phyloP scores from a whole-genome alignment of 345 rosid genomes.

The Lumnitzera racemosa region DNA sequence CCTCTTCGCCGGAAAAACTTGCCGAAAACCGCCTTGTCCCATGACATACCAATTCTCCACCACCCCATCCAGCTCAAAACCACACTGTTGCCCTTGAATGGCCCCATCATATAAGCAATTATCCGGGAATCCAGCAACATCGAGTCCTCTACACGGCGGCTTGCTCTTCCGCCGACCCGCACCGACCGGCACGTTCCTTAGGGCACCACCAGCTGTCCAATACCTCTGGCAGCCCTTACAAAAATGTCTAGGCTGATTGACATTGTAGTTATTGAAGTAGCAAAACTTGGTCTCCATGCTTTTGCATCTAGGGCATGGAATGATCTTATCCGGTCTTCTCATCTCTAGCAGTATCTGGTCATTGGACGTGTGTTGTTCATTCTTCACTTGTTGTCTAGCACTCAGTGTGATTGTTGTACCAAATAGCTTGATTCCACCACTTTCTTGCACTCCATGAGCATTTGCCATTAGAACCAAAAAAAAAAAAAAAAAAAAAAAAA shows the following conservation, averaged over 20 bases:
- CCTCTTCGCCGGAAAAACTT: constrained; percentile 55
- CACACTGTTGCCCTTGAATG: constrained; percentile 31
- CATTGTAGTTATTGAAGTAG: constrained; percentile 96
- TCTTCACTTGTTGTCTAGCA: not conserved
- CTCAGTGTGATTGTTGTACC: constrained; percentile 61
- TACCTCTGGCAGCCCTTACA: constrained; percentile 97
- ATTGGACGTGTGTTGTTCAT: not conserved
- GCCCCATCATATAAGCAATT: constrained; percentile 30
- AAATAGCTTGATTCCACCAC: constrained; percentile 75
- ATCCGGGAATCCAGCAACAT: constrained; percentile 18
- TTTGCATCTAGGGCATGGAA: constrained; percentile 91
- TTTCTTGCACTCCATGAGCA: constrained; percentile 41
- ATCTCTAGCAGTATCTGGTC: constrained; percentile 30
- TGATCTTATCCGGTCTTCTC: constrained; percentile 80
- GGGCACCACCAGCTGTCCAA: constrained; percentile 98
- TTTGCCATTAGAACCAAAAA: constrained; percentile 8
- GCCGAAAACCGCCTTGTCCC: constrained; percentile 44
- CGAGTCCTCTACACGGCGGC: constrained; percentile 38
- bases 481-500: not conserved
- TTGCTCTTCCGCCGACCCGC: constrained; percentile 90
- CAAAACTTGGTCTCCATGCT: constrained; percentile 97
- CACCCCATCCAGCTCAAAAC: constrained; percentile 42
- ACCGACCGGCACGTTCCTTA: constrained; percentile 85
- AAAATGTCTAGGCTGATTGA: constrained; percentile 95
- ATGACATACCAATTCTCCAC: constrained; percentile 56